Evolutionary conservation across 2,329 filamentous ascomycete genomes (phyloP).

Genomic region (Thielaviopsis musarum): DNA sequence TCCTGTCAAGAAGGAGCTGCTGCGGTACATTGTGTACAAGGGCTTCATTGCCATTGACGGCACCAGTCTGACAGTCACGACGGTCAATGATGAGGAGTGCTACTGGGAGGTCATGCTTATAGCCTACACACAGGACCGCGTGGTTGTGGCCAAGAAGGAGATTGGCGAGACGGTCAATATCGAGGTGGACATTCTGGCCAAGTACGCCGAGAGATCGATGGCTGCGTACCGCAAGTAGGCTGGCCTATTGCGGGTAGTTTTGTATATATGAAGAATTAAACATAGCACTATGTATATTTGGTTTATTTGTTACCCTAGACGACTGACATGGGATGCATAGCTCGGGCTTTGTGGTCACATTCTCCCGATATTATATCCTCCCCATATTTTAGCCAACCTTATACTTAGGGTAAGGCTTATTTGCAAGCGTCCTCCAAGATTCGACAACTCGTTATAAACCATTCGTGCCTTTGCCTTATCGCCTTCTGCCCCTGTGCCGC

Average conservation of each 20-base stretch:
- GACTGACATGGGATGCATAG: not conserved
- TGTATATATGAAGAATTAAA: not conserved
- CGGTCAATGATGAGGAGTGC: constrained; percentile 59
- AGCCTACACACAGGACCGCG: constrained; percentile 83
- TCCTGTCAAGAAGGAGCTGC: constrained; percentile 49
- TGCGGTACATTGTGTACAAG: constrained; percentile 90
- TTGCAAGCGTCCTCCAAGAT: constrained; percentile 36
- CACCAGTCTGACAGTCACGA: constrained; percentile 81
- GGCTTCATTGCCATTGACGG: constrained; percentile 90
- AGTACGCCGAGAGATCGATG: constrained; percentile 82
- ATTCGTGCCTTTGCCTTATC: constrained; percentile 42
- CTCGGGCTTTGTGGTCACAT: constrained; percentile 12
- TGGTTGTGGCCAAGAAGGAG: constrained; percentile 66
- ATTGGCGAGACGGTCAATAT: constrained; percentile 73
- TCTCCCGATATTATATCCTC: constrained; percentile 16
- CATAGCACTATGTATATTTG: constrained; percentile 2
- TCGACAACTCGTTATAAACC: constrained; percentile 38
- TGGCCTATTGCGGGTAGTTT: not conserved
- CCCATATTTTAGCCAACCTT: constrained; percentile 60
- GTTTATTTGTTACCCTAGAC: not conserved
- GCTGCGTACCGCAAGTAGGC: constrained; percentile 39
- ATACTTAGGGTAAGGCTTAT: constrained; percentile 26
- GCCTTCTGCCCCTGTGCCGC: constrained; percentile 30
- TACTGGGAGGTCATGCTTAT: constrained; percentile 98
- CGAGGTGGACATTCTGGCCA: constrained; percentile 77